Conservation (phyloP, 768 basidiomycete species). For the Zangia roseola region DNA sequence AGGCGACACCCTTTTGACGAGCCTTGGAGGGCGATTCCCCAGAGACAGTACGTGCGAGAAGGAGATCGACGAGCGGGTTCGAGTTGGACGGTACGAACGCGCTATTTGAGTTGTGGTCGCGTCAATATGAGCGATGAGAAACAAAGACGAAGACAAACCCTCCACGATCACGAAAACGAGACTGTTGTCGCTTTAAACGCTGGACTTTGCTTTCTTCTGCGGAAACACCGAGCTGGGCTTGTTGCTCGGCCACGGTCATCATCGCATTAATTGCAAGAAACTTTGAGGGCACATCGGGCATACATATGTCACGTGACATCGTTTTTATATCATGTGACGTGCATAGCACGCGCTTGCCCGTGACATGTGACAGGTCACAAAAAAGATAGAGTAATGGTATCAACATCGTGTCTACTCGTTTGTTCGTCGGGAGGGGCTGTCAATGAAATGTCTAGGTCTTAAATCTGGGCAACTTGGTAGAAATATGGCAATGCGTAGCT, state of each 20-base stretch:
- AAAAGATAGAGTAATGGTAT: no score
- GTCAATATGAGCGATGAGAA: background rate
- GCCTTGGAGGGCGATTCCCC: conserved; percentile 46
- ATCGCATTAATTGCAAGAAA: background rate
- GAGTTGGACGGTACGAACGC: conserved; percentile 52
- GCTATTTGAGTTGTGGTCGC: conserved; percentile 26
- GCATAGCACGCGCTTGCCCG: no score
- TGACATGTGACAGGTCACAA: no score
- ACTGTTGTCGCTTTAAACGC: conserved; percentile 60
- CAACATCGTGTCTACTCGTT: no score
- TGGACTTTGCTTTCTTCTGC: conserved; percentile 62
- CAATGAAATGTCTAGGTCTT: no score
- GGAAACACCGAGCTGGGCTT: conserved; percentile 28
- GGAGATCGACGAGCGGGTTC: conserved; percentile 51
- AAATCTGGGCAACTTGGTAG: no score
- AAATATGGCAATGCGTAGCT: no score
- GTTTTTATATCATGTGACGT: no score
- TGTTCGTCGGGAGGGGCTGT: no score
- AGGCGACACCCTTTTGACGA: background rate
- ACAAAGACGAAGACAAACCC: conserved; percentile 41
- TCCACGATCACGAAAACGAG: conserved; percentile 67
- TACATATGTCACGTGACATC: background rate
- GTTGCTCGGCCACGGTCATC: conserved; percentile 20
- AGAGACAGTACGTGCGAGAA: conserved; percentile 48
- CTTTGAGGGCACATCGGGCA: no score